These are phyloP conservation scores for Mycosarcoma maydis DNA, from an alignment of 1,284 basidiomycete genomes.

Conservation along the genomic window DNA sequence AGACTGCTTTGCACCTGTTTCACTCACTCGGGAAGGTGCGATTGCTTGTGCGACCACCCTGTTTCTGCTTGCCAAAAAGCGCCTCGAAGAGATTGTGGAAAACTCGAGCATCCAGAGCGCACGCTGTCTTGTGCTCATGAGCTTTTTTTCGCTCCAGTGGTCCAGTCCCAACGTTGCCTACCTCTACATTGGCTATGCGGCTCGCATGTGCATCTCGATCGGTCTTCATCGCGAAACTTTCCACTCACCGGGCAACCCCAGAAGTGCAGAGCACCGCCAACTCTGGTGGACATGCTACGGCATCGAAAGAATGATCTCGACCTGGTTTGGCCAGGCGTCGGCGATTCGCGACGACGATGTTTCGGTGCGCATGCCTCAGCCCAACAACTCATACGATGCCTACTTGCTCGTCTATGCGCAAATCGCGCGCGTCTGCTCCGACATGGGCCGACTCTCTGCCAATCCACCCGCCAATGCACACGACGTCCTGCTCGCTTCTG, in stretches of 20 bases:
- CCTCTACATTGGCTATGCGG: constrained; percentile 48
- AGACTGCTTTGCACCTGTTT: constrained; percentile 33
- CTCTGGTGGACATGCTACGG: constrained; percentile 52
- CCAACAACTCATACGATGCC: constrained; percentile 42
- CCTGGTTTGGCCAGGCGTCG: constrained; percentile 41
- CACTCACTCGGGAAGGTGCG: constrained; percentile 38
- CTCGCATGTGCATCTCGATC: constrained; percentile 50
- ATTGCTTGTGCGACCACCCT: constrained; percentile 40
- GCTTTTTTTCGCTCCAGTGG: constrained; percentile 48
- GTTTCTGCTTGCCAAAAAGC: constrained; percentile 43
- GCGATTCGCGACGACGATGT: constrained; percentile 47
- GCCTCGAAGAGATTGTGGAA: constrained; percentile 45
- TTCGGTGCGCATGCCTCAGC: constrained; percentile 29
- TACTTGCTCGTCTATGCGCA: constrained; percentile 37
- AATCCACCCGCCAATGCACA: constrained; percentile 43
- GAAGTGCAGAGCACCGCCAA: constrained; percentile 31
- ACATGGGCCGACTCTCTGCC: constrained; percentile 35
- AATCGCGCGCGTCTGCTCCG: constrained; percentile 34
- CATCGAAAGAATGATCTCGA: constrained; percentile 43
- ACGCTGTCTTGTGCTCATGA: constrained; percentile 47
- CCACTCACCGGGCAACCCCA: constrained; percentile 31
- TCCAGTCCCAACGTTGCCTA: constrained; percentile 50
- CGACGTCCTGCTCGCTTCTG: constrained; percentile 34
- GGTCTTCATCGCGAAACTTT: constrained; percentile 47
- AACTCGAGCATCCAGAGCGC: constrained; percentile 48